Evolutionary conservation across 2,329 filamentous ascomycete species (phyloP), one percentile per base, ranked within the genome.

Genomic region (Purpureocillium lavendulum): DNA sequence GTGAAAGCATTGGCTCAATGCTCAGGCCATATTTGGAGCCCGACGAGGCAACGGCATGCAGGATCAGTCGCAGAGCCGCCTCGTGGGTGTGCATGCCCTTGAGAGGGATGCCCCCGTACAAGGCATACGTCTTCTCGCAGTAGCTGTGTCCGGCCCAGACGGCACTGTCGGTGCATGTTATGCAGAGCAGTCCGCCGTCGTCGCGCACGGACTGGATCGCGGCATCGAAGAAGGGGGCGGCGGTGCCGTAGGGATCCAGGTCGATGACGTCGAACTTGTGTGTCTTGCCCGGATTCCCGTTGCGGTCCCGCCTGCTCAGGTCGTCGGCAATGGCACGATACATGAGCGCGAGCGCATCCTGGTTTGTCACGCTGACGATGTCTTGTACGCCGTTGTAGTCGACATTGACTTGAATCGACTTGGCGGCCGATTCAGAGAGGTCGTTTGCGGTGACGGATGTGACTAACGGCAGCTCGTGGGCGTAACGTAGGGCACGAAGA

Each of bases 71-170:
- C 39, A 98, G 62, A 2, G 90, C 92, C 26, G 77, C 88, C 64
- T 98, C 92, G 51, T 98, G 92, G 17, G 84, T 90, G 55, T 87
- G 82, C 36, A 76, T 70, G 1, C 88, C 89, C 63, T 94, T 95
- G 44, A 90, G 66, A 0, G 92, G 87, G 13, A 89, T 68, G 28
- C 92, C 92, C 4, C 92, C 92, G 55, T 98, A 98, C n/a, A 95
- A 70, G 1, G 90, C 82, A 59, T 82, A 98, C 3, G 87, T 79
- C 68, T 98, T 98, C 60, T 98, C 92, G 2, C 86, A 81, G 56
- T 97, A 98, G 40, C 89, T 87, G 50, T 87, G 85, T 1, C 90
- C 95, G 1, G 90, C 90, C 75, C 89, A 98, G 3, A 98, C 87
- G 9, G 85, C 88, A 9, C 90, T 89, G 60, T 98, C 92, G 0